These are phyloP conservation scores for Cercospora sp. DNA, from an alignment of 2,329 filamentous ascomycete genomes.

Conservation along the genomic window DNA sequence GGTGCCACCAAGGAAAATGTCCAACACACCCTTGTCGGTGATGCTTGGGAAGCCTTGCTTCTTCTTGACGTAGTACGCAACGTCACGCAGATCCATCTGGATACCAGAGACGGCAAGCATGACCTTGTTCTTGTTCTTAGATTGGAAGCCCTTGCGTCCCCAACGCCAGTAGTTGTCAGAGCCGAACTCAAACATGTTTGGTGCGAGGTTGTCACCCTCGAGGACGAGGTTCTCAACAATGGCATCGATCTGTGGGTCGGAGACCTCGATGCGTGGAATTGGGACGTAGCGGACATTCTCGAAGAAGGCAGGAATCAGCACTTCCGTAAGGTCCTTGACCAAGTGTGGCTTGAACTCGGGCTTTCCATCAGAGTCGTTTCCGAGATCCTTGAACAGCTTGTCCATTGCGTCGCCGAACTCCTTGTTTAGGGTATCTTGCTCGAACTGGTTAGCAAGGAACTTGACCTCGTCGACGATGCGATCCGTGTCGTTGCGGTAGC, in stretches of 20 bases:
- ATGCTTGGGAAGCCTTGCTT: constrained; percentile 91
- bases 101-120: constrained; percentile 86
- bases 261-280: constrained; percentile 90
- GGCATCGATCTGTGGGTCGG: constrained; percentile 78
- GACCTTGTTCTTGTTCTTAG: constrained; percentile 78
- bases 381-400: constrained; percentile 88
- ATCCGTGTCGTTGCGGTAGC: constrained; percentile 83
- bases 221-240: constrained; percentile 93
- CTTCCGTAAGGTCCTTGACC: constrained; percentile 80
- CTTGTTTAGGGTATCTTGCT: constrained; percentile 83
- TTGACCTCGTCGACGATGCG: constrained; percentile 85
- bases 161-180: constrained; percentile 94
- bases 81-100: constrained; percentile 85
- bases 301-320: constrained; percentile 80
- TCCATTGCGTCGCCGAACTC: constrained; percentile 72
- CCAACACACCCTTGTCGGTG: constrained; percentile 83
- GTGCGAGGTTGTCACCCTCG: constrained; percentile 95
- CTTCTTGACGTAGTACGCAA: constrained; percentile 92
- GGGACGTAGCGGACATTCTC: constrained; percentile 88
- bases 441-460: constrained; percentile 86
- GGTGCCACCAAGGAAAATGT: constrained; percentile 81
- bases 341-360: constrained; percentile 89
- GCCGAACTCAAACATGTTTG: constrained; percentile 83
- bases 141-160: constrained; percentile 84
- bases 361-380: constrained; percentile 81